These are phyloP conservation scores for Puccinia novopanici DNA, from an alignment of 1,284 basidiomycete species.

Conservation along the genomic window DNA sequence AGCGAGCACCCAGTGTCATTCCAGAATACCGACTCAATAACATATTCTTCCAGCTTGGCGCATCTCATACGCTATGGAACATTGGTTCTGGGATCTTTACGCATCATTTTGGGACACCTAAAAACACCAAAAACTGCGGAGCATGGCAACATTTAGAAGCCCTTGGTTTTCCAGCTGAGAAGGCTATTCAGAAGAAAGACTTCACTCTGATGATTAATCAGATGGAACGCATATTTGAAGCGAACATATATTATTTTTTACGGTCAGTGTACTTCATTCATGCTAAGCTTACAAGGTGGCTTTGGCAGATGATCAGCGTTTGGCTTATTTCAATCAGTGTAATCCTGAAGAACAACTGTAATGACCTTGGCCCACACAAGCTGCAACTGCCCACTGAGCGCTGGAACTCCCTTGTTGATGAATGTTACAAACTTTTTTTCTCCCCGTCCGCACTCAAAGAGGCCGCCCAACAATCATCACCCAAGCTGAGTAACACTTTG, in stretches of 20 bases:
- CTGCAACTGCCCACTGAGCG: background rate
- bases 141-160: too few species aligned
- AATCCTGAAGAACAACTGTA: background rate
- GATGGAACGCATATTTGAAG: background rate
- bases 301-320: background rate
- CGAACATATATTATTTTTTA: constrained; percentile 16
- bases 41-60: too few species aligned
- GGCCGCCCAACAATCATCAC: too few species aligned
- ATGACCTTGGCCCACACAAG: background rate
- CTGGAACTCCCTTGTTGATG: background rate
- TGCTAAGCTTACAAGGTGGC: too few species aligned
- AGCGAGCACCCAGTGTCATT: background rate
- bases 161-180: too few species aligned
- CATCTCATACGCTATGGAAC: too few species aligned
- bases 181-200: too few species aligned
- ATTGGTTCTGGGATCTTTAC: too few species aligned
- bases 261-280: background rate
- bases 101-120: too few species aligned
- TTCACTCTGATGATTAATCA: background rate
- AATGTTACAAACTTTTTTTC: constrained; percentile 7
- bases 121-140: too few species aligned
- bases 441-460: background rate
- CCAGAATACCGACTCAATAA: constrained; percentile 8
- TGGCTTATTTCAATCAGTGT: background rate
- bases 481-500: background rate